phyloP scores from a whole-genome alignment of 305 asterid species.

The Solanum hybrid region DNA sequence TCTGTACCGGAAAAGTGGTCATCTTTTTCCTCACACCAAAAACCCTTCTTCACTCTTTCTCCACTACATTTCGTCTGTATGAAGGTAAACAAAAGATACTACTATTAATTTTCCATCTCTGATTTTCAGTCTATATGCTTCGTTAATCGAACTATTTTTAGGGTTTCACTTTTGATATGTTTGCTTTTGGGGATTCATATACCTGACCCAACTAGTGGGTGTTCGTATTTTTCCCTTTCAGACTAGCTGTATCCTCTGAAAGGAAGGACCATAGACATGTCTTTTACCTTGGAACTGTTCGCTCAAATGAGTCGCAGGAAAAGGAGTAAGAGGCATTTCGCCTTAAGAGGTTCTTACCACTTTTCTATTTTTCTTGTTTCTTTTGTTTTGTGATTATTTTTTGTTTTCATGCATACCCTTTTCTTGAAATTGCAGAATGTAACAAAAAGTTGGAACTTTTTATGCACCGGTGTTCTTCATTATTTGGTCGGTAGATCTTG shows the following conservation, averaged over 20 bases:
- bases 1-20: not conserved
- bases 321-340: slow-evolving; percentile 19
- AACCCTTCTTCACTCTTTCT: not conserved
- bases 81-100: slow-evolving; percentile 11
- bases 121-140: not conserved
- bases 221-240: not conserved
- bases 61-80: slow-evolving; percentile 6
- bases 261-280: slow-evolving; percentile 4
- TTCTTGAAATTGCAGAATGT: slow-evolving; percentile 26
- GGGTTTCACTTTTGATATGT: not conserved
- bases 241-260: not conserved
- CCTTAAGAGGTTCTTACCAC: slow-evolving; percentile 23
- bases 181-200: not conserved
- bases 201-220: not conserved
- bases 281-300: not conserved
- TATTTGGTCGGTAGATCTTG: slow-evolving; percentile 1
- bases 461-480: slow-evolving; percentile 1
- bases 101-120: not conserved
- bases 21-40: not conserved
- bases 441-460: slow-evolving; percentile 5
- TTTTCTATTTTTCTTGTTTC: not conserved
- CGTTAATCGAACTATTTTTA: not conserved
- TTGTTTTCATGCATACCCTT: slow-evolving; percentile 12
- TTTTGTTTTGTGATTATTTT: not conserved
- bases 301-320: slow-evolving; percentile 27